Evolutionary conservation across 2,329 filamentous ascomycete genomes (phyloP), one percentile per base, ranked within the genome.

Genomic region (Bipolaris gigantea): DNA sequence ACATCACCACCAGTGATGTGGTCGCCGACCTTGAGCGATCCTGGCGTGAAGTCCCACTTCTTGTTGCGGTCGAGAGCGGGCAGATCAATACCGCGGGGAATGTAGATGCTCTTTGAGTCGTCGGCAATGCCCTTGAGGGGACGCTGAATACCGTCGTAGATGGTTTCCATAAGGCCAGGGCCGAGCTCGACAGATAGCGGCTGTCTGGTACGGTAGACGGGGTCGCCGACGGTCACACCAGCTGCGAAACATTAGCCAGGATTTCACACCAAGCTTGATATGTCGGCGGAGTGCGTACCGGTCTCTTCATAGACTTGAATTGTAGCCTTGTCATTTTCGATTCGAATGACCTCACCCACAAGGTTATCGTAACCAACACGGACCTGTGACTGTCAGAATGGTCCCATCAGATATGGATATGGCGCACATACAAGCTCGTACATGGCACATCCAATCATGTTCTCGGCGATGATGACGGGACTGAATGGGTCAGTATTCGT

Each of bases 241-340:
- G 93, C 94, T 92, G 65, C 55, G 70, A 19, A n/a, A n/a, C 36
- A 42, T 66, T 46, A 69, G 65, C 40, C 40, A 45, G 30, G 34
- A 19, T 41, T n/a, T 32, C 11, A 27, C 15, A 7, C 16, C 11
- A 16, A 21, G 21, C n/a, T 21, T 39, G 19, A 8, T 8, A n/a
- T 30, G 18, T 40, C 15, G 13, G 23, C 18, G 3, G 44, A 40
- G 32, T 36, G 42, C 83, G 59, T 83, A 95, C 92, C 91, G 66
- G 94, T 99, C 80, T 99, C 94, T 78, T 99, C 94, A 81, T 99
- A 99, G 64, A 99, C 94, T 80, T 99, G 94, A 67, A 99, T 95
- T 45, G 92, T 96, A 66, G 92, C 92, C 80, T 93, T 95, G 77
- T 99, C 94, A 75, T 82, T 88, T 71, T 90, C 94, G 79, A 99